Base-by-base conservation (phyloP, 495 filamentous ascomycete species). In the Thozetella sp. region DNA sequence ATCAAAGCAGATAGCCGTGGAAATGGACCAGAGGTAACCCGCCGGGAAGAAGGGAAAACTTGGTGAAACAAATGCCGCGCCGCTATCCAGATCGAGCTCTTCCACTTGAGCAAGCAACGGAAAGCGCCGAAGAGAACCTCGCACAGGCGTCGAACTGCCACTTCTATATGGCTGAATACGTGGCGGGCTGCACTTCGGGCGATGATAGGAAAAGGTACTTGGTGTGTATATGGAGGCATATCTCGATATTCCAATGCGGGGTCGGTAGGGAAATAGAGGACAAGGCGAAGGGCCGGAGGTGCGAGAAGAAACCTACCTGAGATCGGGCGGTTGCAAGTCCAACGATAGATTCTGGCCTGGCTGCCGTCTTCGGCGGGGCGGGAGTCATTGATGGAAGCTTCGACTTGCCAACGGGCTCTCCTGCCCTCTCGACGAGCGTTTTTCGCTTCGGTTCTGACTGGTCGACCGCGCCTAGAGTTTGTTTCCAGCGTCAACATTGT, bases 341-440 rank as follows among this genome's bases (percentile, higher is more conserved):
- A 2, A 63, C 52, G 10, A 72, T 68, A 0, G 70, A 71, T 10
- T 10, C 59, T 27, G 57, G 67, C 63, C 53, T 55, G n/a, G 25
- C 63, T 63, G 53, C 59, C n/a, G 54, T 51, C 24, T 0, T 52
- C 13, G 30, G 56, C 24, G 19, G 55, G 13, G 30, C 13, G 19
- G 46, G 26, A 1, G 46, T 24, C 2, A 54, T 19, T 1, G 68
- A n/a, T 2, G 68, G 66, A 23, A 67, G 56, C 15, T 46, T 30
- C 11, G 68, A 48, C 56, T 77, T 71, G 54, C 69, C 45, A 3
- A 60, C 43, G 20, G 76, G 77, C 70, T 83, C 85, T 63, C 71
- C 87, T 55, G 79, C 81, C 66, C 83, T 68, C 71, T 86, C 78
- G 58, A 75, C 73, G 50, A 87, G 63, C 56, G 88, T 87, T 71